These are phyloP conservation scores for Acrocalymma vagum DNA, from an alignment of 2,329 filamentous ascomycete genomes.

Conservation along the genomic window DNA sequence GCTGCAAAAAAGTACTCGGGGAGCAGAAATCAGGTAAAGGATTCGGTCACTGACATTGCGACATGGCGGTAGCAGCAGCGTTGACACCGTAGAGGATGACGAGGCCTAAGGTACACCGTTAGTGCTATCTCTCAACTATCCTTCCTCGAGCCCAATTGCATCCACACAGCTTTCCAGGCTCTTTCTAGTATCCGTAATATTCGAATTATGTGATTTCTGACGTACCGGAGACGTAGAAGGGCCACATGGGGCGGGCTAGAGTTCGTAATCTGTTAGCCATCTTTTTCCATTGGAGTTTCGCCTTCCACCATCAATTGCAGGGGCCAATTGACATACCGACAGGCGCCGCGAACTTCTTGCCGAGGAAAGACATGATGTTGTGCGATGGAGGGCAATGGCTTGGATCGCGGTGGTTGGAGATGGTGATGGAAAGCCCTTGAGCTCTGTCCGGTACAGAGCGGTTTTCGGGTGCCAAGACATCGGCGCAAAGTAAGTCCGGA, in stretches of 20 bases:
- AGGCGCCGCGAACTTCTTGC: slow-evolving; percentile 61
- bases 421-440: slow-evolving; percentile 33
- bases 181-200: slow-evolving; percentile 1
- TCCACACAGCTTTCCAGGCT: slow-evolving; percentile 11
- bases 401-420: slow-evolving; percentile 37
- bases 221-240: slow-evolving; percentile 96
- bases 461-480: slow-evolving; percentile 38
- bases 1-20: neutral
- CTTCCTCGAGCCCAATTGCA: slow-evolving; percentile 10
- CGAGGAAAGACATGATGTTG: slow-evolving; percentile 55
- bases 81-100: slow-evolving; percentile 94
- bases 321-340: slow-evolving; percentile 52
- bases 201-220: slow-evolving; percentile 29
- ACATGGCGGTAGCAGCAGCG: slow-evolving; percentile 78
- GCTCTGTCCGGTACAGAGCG: slow-evolving; percentile 27
- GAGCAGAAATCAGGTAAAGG: neutral
- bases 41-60: slow-evolving; percentile 72
- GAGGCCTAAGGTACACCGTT: slow-evolving; percentile 64
- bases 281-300: slow-evolving; percentile 7
- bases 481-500: slow-evolving; percentile 27
- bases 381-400: slow-evolving; percentile 40
- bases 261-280: slow-evolving; percentile 41
- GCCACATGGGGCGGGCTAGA: slow-evolving; percentile 87
- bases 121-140: slow-evolving; percentile 15
- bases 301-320: slow-evolving; percentile 3